Evolutionary conservation across 2,329 filamentous ascomycete genomes (phyloP).

Genomic region (Aureobasidium sp.): DNA sequence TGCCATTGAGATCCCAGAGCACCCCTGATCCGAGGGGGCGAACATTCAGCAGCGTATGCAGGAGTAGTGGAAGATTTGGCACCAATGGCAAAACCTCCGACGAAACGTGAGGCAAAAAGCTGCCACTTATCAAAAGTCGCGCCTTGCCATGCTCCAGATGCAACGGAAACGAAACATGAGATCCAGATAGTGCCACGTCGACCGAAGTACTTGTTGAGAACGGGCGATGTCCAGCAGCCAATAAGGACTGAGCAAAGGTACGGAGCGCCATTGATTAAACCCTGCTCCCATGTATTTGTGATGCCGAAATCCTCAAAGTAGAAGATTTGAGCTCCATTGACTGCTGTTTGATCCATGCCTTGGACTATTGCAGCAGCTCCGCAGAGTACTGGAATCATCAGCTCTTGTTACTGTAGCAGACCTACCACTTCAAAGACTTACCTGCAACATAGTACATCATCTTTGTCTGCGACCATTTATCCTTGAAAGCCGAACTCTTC

Average conservation of each 20-base stretch:
- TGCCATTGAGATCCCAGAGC: conserved; percentile 43
- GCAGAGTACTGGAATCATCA: conserved; percentile 27
- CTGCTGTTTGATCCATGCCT: conserved; percentile 46
- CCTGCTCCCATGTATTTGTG: conserved; percentile 22
- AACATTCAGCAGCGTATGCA: conserved; percentile 35
- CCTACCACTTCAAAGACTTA: conserved; percentile 23
- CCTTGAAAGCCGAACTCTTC: conserved; percentile 60
- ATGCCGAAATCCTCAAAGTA: conserved; percentile 26
- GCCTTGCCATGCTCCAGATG: conserved; percentile 28
- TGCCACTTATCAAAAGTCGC: conserved; percentile 18
- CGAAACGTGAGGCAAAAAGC: conserved; percentile 18
- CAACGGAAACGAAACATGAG: conserved; percentile 59
- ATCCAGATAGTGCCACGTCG: conserved; percentile 60
- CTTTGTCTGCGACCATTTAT: conserved; percentile 52
- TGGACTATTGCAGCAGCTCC: conserved; percentile 51
- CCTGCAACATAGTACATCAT: conserved; percentile 46
- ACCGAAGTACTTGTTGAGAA: conserved; percentile 51
- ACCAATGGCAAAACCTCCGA: conserved; percentile 34
- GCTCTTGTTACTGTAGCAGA: neutral
- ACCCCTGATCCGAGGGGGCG: conserved; percentile 34
- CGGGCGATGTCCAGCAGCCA: conserved; percentile 48
- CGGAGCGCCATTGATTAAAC: conserved; percentile 39
- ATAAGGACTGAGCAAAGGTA: conserved; percentile 40
- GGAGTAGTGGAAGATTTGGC: conserved; percentile 40
- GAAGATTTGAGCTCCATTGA: conserved; percentile 37